Evolutionary conservation across 345 rosid species (phyloP).

Genomic region (rapeseed (Brassica napus)): Da-Ae NC_063442.1:44326501-44327000

Average conservation of each 20-base stretch:
- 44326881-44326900: background rate
- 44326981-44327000: constrained; percentile 79
- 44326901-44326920: constrained; percentile 87
- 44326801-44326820: background rate
- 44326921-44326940: constrained; percentile 93
- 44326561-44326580: constrained; percentile 88
- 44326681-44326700: constrained; percentile 13
- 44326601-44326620: constrained; percentile 93
- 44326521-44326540: constrained; percentile 69
- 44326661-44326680: background rate
- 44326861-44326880: background rate
- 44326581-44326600: constrained; percentile 93
- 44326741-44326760: constrained; percentile 89
- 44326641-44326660: background rate
- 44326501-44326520: constrained; percentile 59
- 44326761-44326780: constrained; percentile 98
- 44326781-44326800: constrained; percentile 29
- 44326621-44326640: constrained; percentile 33
- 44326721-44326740: constrained; percentile 79
- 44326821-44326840: background rate
- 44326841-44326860: background rate
- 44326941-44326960: constrained; percentile 90
- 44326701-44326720: constrained; percentile 53
- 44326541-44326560: constrained; percentile 95
- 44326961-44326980: constrained; percentile 81